Conservation (phyloP, 805 yeast genomes). For the Candida maesae region DNA sequence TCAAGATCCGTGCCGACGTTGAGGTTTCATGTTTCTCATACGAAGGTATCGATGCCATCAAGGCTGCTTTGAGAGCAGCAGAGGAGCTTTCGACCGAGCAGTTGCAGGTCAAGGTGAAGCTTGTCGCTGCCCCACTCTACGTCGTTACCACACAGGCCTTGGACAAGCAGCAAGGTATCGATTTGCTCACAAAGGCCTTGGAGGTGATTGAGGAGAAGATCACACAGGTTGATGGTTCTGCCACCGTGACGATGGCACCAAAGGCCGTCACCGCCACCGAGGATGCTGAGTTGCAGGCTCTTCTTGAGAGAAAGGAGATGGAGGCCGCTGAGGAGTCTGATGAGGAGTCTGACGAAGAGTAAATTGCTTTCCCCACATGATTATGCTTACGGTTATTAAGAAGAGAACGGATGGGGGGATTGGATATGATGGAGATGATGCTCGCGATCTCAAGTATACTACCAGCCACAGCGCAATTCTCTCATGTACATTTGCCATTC, state of each 20-base stretch:
- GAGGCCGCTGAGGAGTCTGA: slow-evolving; percentile 80
- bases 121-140: slow-evolving; percentile 96
- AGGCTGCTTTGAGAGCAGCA: slow-evolving; percentile 81
- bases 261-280: slow-evolving; percentile 98
- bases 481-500: too few relatives aligned
- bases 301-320: slow-evolving; percentile 88
- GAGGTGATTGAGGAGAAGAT: slow-evolving; percentile 69
- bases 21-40: slow-evolving; percentile 96
- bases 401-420: too few relatives aligned
- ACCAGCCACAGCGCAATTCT: too few relatives aligned
- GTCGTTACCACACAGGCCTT: slow-evolving; percentile 90
- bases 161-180: slow-evolving; percentile 87
- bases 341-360: slow-evolving; percentile 36
- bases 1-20: slow-evolving; percentile 96
- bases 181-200: slow-evolving; percentile 73
- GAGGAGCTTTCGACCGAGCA: slow-evolving; percentile 80
- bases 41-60: slow-evolving; percentile 97
- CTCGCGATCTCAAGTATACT: too few relatives aligned
- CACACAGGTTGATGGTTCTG: slow-evolving; percentile 72
- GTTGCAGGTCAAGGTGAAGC: slow-evolving; percentile 85
- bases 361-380: too few relatives aligned
- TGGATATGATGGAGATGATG: too few relatives aligned
- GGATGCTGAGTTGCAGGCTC: slow-evolving; percentile 95
- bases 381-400: too few relatives aligned
- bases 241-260: slow-evolving; percentile 96